Evolutionary conservation across 345 rosid genomes (phyloP).

Genomic region (Eucalyptus cladocalyx): DNA sequence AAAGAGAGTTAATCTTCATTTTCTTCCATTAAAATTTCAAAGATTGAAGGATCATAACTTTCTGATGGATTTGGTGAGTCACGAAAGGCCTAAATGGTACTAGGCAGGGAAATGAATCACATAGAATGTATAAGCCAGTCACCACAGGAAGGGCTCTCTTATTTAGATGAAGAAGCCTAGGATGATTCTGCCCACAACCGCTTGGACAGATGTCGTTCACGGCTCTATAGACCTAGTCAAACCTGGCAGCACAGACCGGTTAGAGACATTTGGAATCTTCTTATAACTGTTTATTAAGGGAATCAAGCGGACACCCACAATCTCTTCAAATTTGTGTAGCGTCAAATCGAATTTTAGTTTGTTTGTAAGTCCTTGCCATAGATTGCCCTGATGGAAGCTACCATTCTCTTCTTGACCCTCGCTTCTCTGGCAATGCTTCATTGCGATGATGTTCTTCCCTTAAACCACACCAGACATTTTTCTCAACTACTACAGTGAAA

Average conservation of each 20-base stretch:
- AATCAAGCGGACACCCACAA: background rate
- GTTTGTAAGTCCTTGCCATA: background rate
- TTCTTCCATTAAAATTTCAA: no score
- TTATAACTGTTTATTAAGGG: background rate
- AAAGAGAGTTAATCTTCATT: no score
- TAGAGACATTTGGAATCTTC: background rate
- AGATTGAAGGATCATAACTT: no score
- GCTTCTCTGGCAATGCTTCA: background rate
- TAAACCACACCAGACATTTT: background rate
- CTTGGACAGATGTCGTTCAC: no score
- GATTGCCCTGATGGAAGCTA: background rate
- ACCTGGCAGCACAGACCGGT: background rate
- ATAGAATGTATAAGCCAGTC: rapidly evolving
- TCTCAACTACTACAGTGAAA: background rate
- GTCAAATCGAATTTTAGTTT: background rate
- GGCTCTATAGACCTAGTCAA: background rate
- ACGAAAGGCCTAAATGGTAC: no score
- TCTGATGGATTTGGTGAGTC: no score
- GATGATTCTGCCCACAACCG: no score
- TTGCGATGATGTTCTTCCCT: background rate
- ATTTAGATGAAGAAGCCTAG: no score
- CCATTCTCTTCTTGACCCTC: background rate
- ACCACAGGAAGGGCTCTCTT: rapidly evolving
- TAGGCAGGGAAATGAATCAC: no score
- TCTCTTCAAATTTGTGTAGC: background rate